Conservation (phyloP, 1,284 basidiomycete genomes). For the Papiliotrema terrestris region DNA sequence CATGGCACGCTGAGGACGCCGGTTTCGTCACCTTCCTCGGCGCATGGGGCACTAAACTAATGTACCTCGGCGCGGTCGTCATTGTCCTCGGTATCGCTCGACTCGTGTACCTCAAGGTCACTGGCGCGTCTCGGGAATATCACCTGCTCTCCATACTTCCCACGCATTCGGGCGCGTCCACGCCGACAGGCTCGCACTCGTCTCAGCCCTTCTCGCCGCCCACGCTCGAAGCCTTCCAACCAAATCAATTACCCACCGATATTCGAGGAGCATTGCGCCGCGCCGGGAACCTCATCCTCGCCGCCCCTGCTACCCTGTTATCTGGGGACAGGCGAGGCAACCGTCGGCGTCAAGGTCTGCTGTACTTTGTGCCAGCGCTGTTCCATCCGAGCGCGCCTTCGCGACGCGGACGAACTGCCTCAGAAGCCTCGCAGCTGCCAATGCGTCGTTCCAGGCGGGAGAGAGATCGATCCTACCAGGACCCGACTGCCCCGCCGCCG, state of each 20-base stretch:
- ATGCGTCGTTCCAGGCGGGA: constrained; percentile 15
- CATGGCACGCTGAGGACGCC: constrained; percentile 93
- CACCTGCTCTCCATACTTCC: constrained; percentile 20
- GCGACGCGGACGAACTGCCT: constrained; percentile 34
- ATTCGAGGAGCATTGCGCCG: constrained; percentile 33
- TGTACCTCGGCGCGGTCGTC: constrained; percentile 73
- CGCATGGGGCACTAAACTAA: constrained; percentile 75
- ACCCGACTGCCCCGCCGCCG: constrained; percentile 19
- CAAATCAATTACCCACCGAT: constrained; percentile 14
- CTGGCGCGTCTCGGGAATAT: constrained; percentile 11
- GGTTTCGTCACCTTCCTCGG: constrained; percentile 87
- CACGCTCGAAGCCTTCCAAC: constrained; percentile 11
- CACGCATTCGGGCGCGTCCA: constrained; percentile 6
- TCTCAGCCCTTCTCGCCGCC: constrained; percentile 11
- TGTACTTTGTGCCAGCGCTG: constrained; percentile 45
- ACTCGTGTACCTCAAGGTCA: constrained; percentile 52
- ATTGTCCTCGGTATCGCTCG: constrained; percentile 66
- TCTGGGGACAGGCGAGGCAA: constrained; percentile 9
- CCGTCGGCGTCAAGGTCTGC: constrained; percentile 28
- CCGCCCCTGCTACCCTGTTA: constrained; percentile 39
- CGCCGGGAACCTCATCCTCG: constrained; percentile 40
- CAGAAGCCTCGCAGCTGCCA: constrained; percentile 38
- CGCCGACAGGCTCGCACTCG: background rate
- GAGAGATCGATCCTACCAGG: background rate
- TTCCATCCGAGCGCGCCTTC: constrained; percentile 29